phyloP scores from a whole-genome alignment of 1,284 basidiomycete genomes.

The Tilletia setariae region DNA sequence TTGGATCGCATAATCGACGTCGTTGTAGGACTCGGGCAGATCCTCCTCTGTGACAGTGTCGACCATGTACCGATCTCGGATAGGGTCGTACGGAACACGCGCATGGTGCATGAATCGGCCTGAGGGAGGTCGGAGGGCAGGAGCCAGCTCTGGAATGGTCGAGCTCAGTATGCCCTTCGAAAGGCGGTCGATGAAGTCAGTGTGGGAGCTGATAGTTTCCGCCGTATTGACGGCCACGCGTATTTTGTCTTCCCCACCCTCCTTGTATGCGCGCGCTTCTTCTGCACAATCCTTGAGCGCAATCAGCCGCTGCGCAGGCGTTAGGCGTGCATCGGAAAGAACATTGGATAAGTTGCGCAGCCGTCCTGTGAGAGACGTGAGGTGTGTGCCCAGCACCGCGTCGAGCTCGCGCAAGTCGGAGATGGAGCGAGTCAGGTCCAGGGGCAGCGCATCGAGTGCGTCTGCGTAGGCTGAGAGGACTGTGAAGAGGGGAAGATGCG shows the following conservation, averaged over 20 bases:
- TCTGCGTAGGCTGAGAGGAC: conserved; percentile 60
- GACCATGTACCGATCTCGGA: conserved; percentile 7
- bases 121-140: conserved; percentile 4
- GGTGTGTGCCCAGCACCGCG: conserved; percentile 73
- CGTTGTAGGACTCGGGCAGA: not conserved
- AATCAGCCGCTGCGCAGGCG: conserved; percentile 76
- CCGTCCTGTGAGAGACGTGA: conserved; percentile 44
- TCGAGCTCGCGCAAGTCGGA: conserved; percentile 96
- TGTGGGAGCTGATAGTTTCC: conserved; percentile 63
- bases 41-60: not conserved
- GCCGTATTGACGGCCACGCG: conserved; percentile 90
- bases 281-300: conserved; percentile 89
- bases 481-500: conserved; percentile 33
- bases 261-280: conserved; percentile 82
- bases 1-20: conserved; percentile 17
- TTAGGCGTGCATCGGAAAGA: conserved; percentile 62
- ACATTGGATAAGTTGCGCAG: conserved; percentile 42
- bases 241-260: conserved; percentile 98
- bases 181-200: conserved; percentile 50
- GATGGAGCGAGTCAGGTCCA: conserved; percentile 89
- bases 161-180: conserved; percentile 29
- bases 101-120: conserved; percentile 9
- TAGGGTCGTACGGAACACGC: not conserved
- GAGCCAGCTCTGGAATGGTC: conserved; percentile 19
- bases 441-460: conserved; percentile 86